phyloP scores from a whole-genome alignment of 1,284 basidiomycete species.

The Cystobasidium pallidum region DNA sequence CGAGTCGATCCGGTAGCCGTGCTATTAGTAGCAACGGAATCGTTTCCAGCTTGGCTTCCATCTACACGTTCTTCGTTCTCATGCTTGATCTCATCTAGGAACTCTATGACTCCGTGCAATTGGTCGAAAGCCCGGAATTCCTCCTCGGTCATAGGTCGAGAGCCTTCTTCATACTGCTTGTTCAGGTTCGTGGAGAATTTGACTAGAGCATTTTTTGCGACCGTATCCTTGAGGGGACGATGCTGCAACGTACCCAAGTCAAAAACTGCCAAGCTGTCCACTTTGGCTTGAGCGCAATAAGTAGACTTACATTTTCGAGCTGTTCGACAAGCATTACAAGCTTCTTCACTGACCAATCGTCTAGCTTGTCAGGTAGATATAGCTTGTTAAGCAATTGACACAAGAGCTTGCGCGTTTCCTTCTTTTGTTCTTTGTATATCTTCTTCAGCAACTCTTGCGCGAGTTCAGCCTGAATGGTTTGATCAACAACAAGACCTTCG shows the following conservation, averaged over 20 bases:
- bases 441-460: slow-evolving; percentile 72
- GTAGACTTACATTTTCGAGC: slow-evolving; percentile 47
- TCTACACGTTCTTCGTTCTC: slow-evolving; percentile 23
- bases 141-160: slow-evolving; percentile 70
- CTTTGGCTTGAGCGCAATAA: not conserved
- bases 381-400: slow-evolving; percentile 79
- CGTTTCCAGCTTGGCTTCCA: slow-evolving; percentile 5
- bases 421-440: slow-evolving; percentile 62
- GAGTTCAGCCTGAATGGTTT: slow-evolving; percentile 73
- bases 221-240: slow-evolving; percentile 70
- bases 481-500: slow-evolving; percentile 55
- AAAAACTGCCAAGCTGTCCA: not conserved
- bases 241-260: slow-evolving; percentile 60
- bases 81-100: slow-evolving; percentile 32
- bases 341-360: slow-evolving; percentile 56
- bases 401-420: slow-evolving; percentile 77
- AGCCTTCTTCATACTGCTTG: slow-evolving; percentile 65
- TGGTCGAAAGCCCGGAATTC: slow-evolving; percentile 56
- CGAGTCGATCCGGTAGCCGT: slow-evolving; percentile 9
- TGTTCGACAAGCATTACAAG: slow-evolving; percentile 46
- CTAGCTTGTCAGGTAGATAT: slow-evolving; percentile 69
- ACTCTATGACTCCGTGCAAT: slow-evolving; percentile 34
- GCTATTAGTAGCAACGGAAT: slow-evolving; percentile 27
- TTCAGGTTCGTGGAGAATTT: slow-evolving; percentile 67
- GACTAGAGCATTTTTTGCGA: slow-evolving; percentile 70